Base-by-base conservation (phyloP, 2,329 filamentous ascomycete species). In the Xylariaceae sp. region DNA sequence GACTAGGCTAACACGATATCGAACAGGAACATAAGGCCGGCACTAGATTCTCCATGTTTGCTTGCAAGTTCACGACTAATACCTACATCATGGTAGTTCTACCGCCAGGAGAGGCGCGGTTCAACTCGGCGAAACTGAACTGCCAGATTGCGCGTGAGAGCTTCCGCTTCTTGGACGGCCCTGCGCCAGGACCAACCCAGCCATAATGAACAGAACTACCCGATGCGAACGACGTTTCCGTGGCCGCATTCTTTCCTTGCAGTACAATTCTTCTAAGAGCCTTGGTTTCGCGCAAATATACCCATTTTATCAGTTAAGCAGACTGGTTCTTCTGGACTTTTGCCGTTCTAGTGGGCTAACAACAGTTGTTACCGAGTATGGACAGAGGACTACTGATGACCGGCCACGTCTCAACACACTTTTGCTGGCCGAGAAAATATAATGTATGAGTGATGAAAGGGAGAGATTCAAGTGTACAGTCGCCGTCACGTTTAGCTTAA, bases 41-140 rank as follows among this genome's bases (percentile, higher is more conserved):
- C 57, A 79, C 84, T 50, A 82, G 83, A 60, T 97, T 97, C 78
- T 95, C 91, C 75, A 88, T 97, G 74, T 96, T 97, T 72, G 90
- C 97, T 64, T 90, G 92, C 64, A 90, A 95, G 66, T 92, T 99
- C 66, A 99, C 94, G 1, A 95, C 94, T 56, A 99, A 99, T 75
- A 99, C 94, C 2, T 97, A 97, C 71, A 87, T 99, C 61, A 90
- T 96, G 70, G 90, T 95, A 7, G 88, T 95, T 41, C 84, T 97
- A 65, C 92, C 94, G 0, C 92, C 93, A 0, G 92, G 92, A 23
- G 93, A 97, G 74, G 90, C 90, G 17, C 84, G 90, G 4, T 96
- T 96, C 78, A 97, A 97, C 68, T 86, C 89, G 56, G 92, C 92
- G 10, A 86, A 94, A 73, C 80, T 96, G 65, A 97, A 97, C 72